Percentiles rank a stretch among this genome's conserved stretches.
phyloP scores from a whole-genome alignment of 495 filamentous ascomycete genomes.

The Daldinia bambusicola region DNA sequence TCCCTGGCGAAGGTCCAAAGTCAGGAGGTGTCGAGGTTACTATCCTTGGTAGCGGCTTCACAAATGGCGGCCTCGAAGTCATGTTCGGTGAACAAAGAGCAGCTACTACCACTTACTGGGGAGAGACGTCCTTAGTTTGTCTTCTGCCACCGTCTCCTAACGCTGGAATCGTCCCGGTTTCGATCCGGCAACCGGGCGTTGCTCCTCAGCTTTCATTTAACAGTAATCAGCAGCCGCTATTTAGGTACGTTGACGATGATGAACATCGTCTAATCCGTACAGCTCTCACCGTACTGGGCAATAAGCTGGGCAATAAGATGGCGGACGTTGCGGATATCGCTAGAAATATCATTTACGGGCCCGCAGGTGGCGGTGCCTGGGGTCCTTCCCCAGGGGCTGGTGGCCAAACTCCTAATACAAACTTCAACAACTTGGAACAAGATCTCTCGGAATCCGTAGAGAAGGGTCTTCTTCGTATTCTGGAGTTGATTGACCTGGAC shows the following conservation, averaged over 20 bases:
- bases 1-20: slow-evolving; percentile 82
- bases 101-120: slow-evolving; percentile 84
- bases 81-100: slow-evolving; percentile 85
- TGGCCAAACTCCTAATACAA: slow-evolving; percentile 40
- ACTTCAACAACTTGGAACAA: slow-evolving; percentile 39
- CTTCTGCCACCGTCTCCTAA: slow-evolving; percentile 77
- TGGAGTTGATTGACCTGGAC: slow-evolving; percentile 82
- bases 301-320: slow-evolving; percentile 65
- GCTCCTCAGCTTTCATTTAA: slow-evolving; percentile 53
- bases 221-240: slow-evolving; percentile 57
- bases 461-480: slow-evolving; percentile 72
- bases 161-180: slow-evolving; percentile 78
- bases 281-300: slow-evolving; percentile 65
- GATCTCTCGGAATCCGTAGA: slow-evolving; percentile 63
- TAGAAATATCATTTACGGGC: slow-evolving; percentile 61
- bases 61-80: slow-evolving; percentile 77
- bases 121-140: slow-evolving; percentile 83
- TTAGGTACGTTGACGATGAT: slow-evolving; percentile 80
- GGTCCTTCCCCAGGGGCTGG: slow-evolving; percentile 32
- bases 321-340: slow-evolving; percentile 64
- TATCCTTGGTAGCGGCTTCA: slow-evolving; percentile 81
- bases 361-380: slow-evolving; percentile 36
- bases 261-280: slow-evolving; percentile 76
- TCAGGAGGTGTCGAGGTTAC: slow-evolving; percentile 88
- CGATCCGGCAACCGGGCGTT: slow-evolving; percentile 66